Percentiles rank a stretch among this genome's conserved stretches.
Evolutionary conservation across 2,329 filamentous ascomycete genomes (phyloP).

Genomic region (Hirsutella rhossiliensis): DNA sequence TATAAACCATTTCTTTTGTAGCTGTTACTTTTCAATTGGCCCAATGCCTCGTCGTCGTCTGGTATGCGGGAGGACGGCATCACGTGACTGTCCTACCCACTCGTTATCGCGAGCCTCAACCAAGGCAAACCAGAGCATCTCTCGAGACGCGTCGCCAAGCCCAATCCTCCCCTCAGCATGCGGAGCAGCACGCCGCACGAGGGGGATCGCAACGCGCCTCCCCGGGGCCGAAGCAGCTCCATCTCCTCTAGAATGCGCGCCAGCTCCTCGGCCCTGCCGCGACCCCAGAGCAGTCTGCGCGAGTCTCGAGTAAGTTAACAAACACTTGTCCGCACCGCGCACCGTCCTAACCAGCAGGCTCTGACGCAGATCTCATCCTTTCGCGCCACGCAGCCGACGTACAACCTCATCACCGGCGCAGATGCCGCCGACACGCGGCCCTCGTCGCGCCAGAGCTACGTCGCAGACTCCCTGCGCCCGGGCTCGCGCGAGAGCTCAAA

Average conservation of each 20-base stretch:
- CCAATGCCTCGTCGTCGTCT: no score
- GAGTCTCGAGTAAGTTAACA: constrained; percentile 26
- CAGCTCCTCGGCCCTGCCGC: constrained; percentile 22
- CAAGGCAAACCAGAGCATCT: background rate
- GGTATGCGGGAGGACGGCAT: background rate
- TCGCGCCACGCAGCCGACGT: constrained; percentile 41
- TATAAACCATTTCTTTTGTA: no score
- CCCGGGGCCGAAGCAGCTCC: constrained; percentile 16
- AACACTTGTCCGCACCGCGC: background rate
- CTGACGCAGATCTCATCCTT: constrained; percentile 35
- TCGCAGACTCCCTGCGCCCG: constrained; percentile 27
- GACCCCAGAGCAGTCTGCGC: constrained; percentile 21
- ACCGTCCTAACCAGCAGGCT: no score
- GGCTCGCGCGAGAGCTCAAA: constrained; percentile 46
- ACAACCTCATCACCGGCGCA: constrained; percentile 46
- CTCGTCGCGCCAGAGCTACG: constrained; percentile 27
- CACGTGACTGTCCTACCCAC: background rate
- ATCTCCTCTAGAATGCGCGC: constrained; percentile 19
- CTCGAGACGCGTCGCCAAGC: background rate
- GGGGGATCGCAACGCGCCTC: constrained; percentile 14
- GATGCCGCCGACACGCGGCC: constrained; percentile 27
- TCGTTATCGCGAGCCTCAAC: background rate
- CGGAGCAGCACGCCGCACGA: constrained; percentile 19
- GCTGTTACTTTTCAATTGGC: no score
- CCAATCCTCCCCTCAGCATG: constrained; percentile 15